These are phyloP conservation scores for Penicillium alfredii DNA, from an alignment of 495 filamentous ascomycete genomes.

Conservation along the genomic window DNA sequence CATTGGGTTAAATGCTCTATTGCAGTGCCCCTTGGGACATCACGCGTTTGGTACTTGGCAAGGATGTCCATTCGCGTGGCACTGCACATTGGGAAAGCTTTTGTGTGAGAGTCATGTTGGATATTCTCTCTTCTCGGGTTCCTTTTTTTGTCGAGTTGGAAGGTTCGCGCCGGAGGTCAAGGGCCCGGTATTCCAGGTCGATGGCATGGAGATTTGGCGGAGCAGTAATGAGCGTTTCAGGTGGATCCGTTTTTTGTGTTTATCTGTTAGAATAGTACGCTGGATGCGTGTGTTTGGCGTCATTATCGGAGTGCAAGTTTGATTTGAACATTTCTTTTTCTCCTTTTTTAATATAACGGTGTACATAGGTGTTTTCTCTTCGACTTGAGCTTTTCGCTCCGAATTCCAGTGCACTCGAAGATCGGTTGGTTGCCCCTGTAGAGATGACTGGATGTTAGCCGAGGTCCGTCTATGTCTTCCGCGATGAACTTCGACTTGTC, in stretches of 20 bases:
- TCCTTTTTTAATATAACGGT: background rate
- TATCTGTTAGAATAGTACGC: constrained; percentile 18
- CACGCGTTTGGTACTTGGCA: constrained; percentile 2
- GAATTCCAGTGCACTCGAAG: background rate
- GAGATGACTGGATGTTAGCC: no score
- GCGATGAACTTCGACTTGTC: no score
- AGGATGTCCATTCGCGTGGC: no score
- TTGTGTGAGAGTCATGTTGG: constrained; percentile 2
- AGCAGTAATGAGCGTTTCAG: constrained; percentile 15
- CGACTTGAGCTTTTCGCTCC: background rate
- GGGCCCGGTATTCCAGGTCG: constrained; percentile 4
- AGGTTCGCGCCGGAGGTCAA: constrained; percentile 2
- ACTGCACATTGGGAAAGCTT: constrained; percentile 1
- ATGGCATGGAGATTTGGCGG: constrained; percentile 4
- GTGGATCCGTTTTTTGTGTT: constrained; percentile 12
- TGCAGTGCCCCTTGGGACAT: constrained; percentile 3
- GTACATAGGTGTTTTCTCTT: constrained; percentile 10
- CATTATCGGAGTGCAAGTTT: constrained; percentile 13
- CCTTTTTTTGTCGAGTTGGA: constrained; percentile 5
- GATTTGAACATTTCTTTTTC: constrained; percentile 9
- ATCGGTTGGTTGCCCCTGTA: no score
- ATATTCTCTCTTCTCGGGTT: constrained; percentile 5
- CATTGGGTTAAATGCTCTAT: constrained; percentile 8
- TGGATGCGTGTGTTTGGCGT: constrained; percentile 15
- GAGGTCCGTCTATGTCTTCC: no score